Base-by-base conservation (phyloP, 2,329 filamentous ascomycete species). In the Fusarium sp. region DNA sequence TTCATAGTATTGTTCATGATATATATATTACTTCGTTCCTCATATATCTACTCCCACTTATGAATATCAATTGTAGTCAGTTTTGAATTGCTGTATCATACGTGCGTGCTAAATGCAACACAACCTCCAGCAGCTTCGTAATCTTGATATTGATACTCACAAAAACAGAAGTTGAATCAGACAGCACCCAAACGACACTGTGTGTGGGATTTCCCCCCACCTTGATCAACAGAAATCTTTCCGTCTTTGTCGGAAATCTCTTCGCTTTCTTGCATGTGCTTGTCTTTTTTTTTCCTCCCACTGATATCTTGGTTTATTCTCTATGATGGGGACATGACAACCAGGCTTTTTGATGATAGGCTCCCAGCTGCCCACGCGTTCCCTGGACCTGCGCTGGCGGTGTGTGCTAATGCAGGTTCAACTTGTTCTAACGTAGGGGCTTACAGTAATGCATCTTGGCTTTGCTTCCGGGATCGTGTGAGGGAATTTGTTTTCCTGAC, bases 21-120 rank as follows among this genome's bases (percentile, higher is more conserved):
- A 73, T 73, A 73, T 73, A 73, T 62, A 69, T 46, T n/a, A 44
- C 32, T 70, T 73, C 64, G 19, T 35, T 70, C 58, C 67, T 70
- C 39, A 57, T 47, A 20, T n/a, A 17, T 19, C 4, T 23, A 9
- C 0, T 11, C n/a, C 4, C 5, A 6, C 0, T 32, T 8, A 25
- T 60, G 46, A 53, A 10, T 7, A 22, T 14, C 3, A 13, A 13
- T 1, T n/a, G 6, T 4, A 4, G 9, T 4, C 6, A n/a, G 13
- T 9, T 3, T 5, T 10, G 5, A 30, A 30, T 14, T 9, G 17
- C 19, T 56, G 30, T 14, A 7, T 47, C 5, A 13, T 45, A 11
- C 25, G 7, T 32, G 15, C 47, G 23, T 33, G 15, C 19, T 8
- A 22, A 50, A 35, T 22, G 41, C 27, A 7, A 49, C 46, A 30